These are phyloP conservation scores for Trichophyton equinum DNA, from an alignment of 2,329 filamentous ascomycete genomes.

Conservation along the genomic window DNA sequence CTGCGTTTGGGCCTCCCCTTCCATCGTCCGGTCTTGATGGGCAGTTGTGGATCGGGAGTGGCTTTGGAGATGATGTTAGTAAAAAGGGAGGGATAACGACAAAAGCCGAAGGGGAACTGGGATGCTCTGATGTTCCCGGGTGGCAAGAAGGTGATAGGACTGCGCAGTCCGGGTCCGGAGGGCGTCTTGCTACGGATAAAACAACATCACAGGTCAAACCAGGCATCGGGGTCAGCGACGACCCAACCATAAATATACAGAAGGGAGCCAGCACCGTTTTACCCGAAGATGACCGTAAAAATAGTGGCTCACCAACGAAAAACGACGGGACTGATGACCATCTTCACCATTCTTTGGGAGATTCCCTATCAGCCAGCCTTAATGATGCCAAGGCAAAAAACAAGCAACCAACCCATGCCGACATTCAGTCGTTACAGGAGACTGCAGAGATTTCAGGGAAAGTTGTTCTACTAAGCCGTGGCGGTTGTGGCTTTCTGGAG, in stretches of 20 bases:
- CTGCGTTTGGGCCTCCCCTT: conserved; percentile 76
- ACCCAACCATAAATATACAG: background rate
- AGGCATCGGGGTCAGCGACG: background rate
- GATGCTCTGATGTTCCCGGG: conserved; percentile 86
- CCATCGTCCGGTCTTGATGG: conserved; percentile 68
- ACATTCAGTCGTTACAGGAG: conserved; percentile 86
- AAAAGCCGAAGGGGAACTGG: conserved; percentile 66
- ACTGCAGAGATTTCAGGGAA: conserved; percentile 87
- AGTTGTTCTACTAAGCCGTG: conserved; percentile 78
- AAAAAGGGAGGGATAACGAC: conserved; percentile 42
- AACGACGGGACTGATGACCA: conserved; percentile 73
- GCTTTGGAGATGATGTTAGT: conserved; percentile 69
- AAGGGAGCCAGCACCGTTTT: background rate
- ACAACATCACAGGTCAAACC: conserved; percentile 3
- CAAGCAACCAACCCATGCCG: conserved; percentile 50
- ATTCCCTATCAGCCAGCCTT: conserved; percentile 29
- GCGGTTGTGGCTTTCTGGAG: conserved; percentile 90
- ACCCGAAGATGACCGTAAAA: background rate
- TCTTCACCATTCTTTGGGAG: conserved; percentile 47
- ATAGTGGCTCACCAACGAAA: background rate
- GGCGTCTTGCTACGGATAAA: background rate
- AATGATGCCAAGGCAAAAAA: conserved; percentile 24
- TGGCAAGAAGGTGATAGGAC: conserved; percentile 48
- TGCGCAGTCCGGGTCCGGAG: background rate
- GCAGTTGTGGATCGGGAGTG: conserved; percentile 84